Percentiles rank a stretch among this genome's conserved stretches.
phyloP scores from a whole-genome alignment of 257 asterid genomes.

The Solanum corneliomulleri region DNA sequence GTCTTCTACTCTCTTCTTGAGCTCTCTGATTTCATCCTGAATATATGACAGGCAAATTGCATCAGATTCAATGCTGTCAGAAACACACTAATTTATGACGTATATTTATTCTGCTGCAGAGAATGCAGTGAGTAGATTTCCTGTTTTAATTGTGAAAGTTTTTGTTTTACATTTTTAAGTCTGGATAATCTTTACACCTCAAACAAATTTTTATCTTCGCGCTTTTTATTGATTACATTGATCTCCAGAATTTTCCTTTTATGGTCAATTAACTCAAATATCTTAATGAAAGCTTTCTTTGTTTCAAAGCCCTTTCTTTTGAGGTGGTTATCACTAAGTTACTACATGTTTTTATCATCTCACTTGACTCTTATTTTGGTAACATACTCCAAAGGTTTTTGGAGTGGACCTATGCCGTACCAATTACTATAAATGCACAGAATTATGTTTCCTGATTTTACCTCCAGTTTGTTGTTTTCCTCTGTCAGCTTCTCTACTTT shows the following conservation, averaged over 20 bases:
- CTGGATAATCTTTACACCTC: background rate
- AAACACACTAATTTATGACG: background rate
- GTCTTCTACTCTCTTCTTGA: conserved; percentile 49
- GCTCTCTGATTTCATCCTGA: conserved; percentile 59
- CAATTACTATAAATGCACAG: background rate
- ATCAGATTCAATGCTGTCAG: background rate
- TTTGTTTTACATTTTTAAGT: background rate
- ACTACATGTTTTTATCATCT: background rate
- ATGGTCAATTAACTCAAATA: background rate
- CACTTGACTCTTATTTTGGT: background rate
- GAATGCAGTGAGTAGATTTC: background rate
- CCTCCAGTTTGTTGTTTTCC: conserved; percentile 70
- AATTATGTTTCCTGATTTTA: conserved; percentile 15
- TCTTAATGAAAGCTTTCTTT: background rate
- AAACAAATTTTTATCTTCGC: background rate
- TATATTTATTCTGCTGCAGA: background rate
- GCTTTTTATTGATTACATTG: background rate
- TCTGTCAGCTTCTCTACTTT: conserved; percentile 65
- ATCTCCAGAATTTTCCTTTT: background rate
- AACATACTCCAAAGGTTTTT: background rate
- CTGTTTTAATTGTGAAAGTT: background rate
- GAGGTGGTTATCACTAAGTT: background rate
- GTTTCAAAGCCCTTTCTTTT: background rate
- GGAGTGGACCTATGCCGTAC: background rate
- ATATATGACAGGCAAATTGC: conserved; percentile 1